Evolutionary conservation across 163 green algal genomes (phyloP), one percentile per base, ranked within the genome.

Genomic region (Trebouxiophyceae sp.): DNA sequence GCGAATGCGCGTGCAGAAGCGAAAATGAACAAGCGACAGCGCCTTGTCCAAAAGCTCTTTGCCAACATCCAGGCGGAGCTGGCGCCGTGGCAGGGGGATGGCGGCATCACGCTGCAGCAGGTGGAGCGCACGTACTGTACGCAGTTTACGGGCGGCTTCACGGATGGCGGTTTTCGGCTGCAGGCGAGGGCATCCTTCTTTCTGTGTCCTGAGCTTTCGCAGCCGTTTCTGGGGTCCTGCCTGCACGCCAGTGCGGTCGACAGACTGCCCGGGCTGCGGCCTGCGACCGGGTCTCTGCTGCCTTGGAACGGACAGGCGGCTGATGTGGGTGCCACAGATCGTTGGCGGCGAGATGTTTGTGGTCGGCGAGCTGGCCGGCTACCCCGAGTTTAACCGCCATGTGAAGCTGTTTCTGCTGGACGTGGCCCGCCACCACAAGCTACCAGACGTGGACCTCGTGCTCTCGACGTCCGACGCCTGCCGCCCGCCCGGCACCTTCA

Each of bases 351-450:
- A 59, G 50, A 23, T 59, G 16, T 59, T 32, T 59, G 50, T 59
- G 22, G 50, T 59, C 6, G 50, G 50, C 24, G 50, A 59, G n/a
- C 22, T 28, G 23, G 24, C 22, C 12, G 23, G n/a, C 12, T 59
- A 32, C 50, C 50, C 16, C 6, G 50, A 59, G 16, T 59, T 59
- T 20, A 26, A 59, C 23, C 8, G 23, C 23, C 50, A 59, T 59
- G n/a, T 59, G 50, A 59, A 59, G 50, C 50, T 59, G 50, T 28
- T 59, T 6, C 50, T 59, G 22, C 6, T 28, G 50, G 50, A 59
- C 24, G 50, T 59, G 39, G 39, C 16, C 8, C 8, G 39, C 12
- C 39, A 50, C 39, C 39, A 50, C 39, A 50, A 50, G 39, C 39
- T 50, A 16, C 39, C 39, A 8, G 16, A 50, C 16, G 8, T 50